phyloP scores from a whole-genome alignment of 495 filamentous ascomycete genomes.

The Jackrogersella multiformis region DNA sequence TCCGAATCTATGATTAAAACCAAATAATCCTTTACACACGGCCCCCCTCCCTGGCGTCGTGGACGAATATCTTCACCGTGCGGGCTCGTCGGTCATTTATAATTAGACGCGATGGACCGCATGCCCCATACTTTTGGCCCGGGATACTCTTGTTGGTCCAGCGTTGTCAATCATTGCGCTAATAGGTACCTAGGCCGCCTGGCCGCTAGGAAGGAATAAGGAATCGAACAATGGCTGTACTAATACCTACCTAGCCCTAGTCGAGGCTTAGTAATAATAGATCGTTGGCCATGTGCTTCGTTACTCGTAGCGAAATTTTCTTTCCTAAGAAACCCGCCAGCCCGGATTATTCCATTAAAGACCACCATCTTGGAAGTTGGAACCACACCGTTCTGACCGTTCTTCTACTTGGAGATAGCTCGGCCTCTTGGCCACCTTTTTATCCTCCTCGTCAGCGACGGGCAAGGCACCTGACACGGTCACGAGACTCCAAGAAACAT shows the following conservation, averaged over 20 bases:
- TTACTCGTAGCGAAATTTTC: slow-evolving; percentile 10
- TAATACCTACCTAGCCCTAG: slow-evolving; percentile 10
- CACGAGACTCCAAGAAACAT: slow-evolving; percentile 1
- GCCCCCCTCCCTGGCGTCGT: slow-evolving; percentile 8
- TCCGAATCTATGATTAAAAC: slow-evolving; percentile 19
- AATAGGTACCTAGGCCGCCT: too few relatives aligned
- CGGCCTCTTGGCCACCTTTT: neutral
- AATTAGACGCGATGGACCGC: slow-evolving; percentile 33
- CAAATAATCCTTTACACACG: neutral
- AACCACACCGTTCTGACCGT: neutral
- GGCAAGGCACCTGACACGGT: neutral
- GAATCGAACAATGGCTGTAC: slow-evolving; percentile 1
- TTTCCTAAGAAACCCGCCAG: slow-evolving; percentile 21
- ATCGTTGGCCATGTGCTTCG: slow-evolving; percentile 3
- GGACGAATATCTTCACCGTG: slow-evolving; percentile 30
- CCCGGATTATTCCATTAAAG: slow-evolving; percentile 1
- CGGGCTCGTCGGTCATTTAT: slow-evolving; percentile 38
- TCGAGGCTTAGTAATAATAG: too few relatives aligned
- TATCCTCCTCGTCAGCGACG: neutral
- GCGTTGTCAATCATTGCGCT: slow-evolving; percentile 31
- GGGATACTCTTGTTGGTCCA: slow-evolving; percentile 33
- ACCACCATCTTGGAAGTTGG: neutral
- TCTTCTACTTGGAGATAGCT: slow-evolving; percentile 15
- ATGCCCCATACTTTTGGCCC: slow-evolving; percentile 31
- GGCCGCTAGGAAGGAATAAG: too few relatives aligned